Conservation (phyloP, 306 rosid genomes). For the Boehmeria nivea region DNA sequence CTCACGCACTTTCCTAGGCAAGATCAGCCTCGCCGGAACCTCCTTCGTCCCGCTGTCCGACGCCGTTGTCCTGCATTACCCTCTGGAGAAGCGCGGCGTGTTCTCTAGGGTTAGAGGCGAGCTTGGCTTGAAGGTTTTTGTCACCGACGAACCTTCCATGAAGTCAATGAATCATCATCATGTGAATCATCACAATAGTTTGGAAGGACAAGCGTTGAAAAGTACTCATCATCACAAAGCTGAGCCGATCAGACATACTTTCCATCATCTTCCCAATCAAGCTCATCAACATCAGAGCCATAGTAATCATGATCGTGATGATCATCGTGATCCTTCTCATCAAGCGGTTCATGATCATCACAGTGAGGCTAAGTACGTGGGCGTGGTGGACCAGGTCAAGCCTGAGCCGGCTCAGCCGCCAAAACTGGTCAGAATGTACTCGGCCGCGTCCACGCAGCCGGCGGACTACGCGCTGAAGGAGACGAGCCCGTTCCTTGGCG, state of each 20-base stretch:
- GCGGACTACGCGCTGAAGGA: constrained; percentile 78
- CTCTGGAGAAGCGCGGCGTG: constrained; percentile 62
- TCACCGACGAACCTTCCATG: constrained; percentile 49
- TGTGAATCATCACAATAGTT: neutral
- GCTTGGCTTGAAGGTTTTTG: constrained; percentile 63
- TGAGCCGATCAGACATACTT: constrained; percentile 42
- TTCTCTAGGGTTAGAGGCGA: constrained; percentile 83
- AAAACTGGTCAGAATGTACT: constrained; percentile 55
- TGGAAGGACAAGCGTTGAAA: neutral
- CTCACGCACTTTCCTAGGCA: constrained; percentile 66
- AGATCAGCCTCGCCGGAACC: constrained; percentile 59
- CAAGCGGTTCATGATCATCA: constrained; percentile 29
- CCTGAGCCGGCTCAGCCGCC: constrained; percentile 38
- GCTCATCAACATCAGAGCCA: neutral
- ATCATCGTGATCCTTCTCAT: constrained; percentile 10
- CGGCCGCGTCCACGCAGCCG: constrained; percentile 56
- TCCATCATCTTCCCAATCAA: constrained; percentile 59
- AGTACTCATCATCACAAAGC: constrained; percentile 14
- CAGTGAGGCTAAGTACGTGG: constrained; percentile 40
- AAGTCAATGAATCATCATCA: constrained; percentile 31
- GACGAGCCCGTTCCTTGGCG: constrained; percentile 92
- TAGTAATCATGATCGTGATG: too few species aligned
- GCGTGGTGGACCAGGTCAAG: constrained; percentile 47
- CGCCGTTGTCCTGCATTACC: constrained; percentile 82
- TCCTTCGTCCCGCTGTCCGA: constrained; percentile 76